Evolutionary conservation across 2,329 filamentous ascomycete genomes (phyloP).

Genomic region (Dactylellina drechsleri): DNA sequence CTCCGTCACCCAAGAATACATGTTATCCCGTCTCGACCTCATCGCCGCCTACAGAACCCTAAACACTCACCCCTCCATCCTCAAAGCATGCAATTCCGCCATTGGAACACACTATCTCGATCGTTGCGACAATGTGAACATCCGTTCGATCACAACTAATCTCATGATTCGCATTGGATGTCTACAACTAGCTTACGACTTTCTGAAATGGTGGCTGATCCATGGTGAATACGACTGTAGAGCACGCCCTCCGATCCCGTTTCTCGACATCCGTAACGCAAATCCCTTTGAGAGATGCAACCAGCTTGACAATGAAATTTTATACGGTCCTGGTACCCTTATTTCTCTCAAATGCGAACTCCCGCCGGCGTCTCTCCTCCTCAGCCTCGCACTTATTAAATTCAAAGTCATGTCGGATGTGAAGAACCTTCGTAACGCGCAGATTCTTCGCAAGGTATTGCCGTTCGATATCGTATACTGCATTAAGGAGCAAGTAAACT

Average conservation of each 20-base stretch:
- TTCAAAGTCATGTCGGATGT: constrained; percentile 24
- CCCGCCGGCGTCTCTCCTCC: neutral
- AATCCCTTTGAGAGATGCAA: constrained; percentile 17
- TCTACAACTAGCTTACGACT: constrained; percentile 30
- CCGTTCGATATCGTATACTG: constrained; percentile 18
- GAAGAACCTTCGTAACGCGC: constrained; percentile 21
- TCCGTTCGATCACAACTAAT: constrained; percentile 19
- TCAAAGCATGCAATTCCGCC: constrained; percentile 12
- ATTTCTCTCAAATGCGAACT: neutral
- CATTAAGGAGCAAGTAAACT: constrained; percentile 2
- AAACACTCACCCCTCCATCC: neutral
- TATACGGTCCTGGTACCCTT: neutral
- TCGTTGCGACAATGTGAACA: constrained; percentile 24
- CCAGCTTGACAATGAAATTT: neutral
- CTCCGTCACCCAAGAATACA: neutral
- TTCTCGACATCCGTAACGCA: constrained; percentile 6
- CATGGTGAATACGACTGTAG: constrained; percentile 36
- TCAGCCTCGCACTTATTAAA: constrained; percentile 26
- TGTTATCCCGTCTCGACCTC: constrained; percentile 11
- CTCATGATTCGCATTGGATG: constrained; percentile 16
- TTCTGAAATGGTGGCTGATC: constrained; percentile 28
- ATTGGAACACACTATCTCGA: constrained; percentile 18
- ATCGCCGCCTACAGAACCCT: neutral
- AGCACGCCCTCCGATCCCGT: constrained; percentile 6
- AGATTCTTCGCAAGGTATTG: constrained; percentile 16